Base-by-base conservation (phyloP, 805 yeast genomes). In the Blastobotrys chiropterorum region DNA sequence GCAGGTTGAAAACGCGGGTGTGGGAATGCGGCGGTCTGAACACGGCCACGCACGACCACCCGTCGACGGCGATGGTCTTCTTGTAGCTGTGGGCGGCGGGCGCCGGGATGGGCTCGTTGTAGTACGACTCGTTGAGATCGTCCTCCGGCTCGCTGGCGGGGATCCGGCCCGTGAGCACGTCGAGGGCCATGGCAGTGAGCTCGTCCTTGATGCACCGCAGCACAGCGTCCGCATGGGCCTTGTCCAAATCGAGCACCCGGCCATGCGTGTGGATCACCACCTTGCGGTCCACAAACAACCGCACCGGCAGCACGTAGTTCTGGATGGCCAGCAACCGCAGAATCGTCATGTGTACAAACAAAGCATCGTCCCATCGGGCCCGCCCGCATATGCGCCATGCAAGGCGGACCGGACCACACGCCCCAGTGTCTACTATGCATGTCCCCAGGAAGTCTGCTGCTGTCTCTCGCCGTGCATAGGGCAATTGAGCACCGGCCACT, bases 211-310 rank as follows among this genome's bases (percentile, higher is more conserved):
- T 16, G 13, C 19, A 14, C 3, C 15, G 20, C 3, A 40, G 43
- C 20, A 40, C 20, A 19, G 19, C 20, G 15, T 40, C 43, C 4
- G 15, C 15, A 13, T 40, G 20, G 19, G 20, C 43, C 20, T n/a
- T 19, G 6, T 16, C 19, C 43, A 26, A 26, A 26, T 26, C 34
- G 34, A 40, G 43, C 20, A 19, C 8, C 20, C 19, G 43, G 16
- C 43, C 20, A 19, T 40, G 16, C 19, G 43, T 13, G 20, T 16
- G 16, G 20, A 40, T 19, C 20, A 15, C 11, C 19, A 52, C 39
- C 40, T 52, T 49, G 17, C 55, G 51, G 48, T 52, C 55, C 2
- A 44, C 20, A 38, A 48, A 46, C n/a, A 52, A 45, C 13, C 55
- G 26, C 14, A 52, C 31, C 2, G 55, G 55, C n/a, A 48, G 31